phyloP scores from a whole-genome alignment of 176 grass and related monocot species.

The Triticum turgidum region DNA sequence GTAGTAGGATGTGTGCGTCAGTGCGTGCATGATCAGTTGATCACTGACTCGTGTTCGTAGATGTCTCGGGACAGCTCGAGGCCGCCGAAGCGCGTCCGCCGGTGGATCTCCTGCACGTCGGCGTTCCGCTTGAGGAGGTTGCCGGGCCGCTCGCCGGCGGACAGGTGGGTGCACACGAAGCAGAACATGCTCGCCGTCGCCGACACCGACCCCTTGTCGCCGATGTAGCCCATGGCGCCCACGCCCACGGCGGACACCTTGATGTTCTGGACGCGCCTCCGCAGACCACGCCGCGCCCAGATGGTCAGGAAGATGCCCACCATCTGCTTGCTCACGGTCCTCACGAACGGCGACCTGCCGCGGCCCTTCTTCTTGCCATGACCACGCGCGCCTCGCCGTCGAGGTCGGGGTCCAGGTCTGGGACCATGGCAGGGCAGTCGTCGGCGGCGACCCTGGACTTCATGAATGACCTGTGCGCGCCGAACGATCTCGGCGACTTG shows the following conservation, averaged over 20 bases:
- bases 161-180: conserved; percentile 80
- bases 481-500: conserved; percentile 46
- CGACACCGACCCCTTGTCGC: conserved; percentile 85
- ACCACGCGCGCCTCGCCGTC: not conserved
- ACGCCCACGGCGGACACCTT: conserved; percentile 90
- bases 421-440: conserved; percentile 28
- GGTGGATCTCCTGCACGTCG: conserved; percentile 86
- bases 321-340: conserved; percentile 95
- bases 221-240: conserved; percentile 95
- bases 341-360: conserved; percentile 54
- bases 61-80: conserved; percentile 49
- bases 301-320: conserved; percentile 75
- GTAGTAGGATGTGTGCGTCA: too few relatives aligned
- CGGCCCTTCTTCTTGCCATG: conserved; percentile 32
- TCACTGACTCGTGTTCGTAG: conserved; percentile 79
- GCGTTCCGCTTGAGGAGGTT: conserved; percentile 68
- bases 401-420: conserved; percentile 31
- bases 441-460: conserved; percentile 21
- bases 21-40: not conserved
- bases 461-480: conserved; percentile 32
- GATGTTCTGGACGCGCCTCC: conserved; percentile 77
- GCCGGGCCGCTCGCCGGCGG: conserved; percentile 62
- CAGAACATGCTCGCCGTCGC: conserved; percentile 96
- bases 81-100: conserved; percentile 4
- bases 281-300: conserved; percentile 60